Evolutionary conservation across 208 protist species (phyloP), one percentile per base, ranked within the genome.

Genomic region (Trypanosoma melophagium): DNA sequence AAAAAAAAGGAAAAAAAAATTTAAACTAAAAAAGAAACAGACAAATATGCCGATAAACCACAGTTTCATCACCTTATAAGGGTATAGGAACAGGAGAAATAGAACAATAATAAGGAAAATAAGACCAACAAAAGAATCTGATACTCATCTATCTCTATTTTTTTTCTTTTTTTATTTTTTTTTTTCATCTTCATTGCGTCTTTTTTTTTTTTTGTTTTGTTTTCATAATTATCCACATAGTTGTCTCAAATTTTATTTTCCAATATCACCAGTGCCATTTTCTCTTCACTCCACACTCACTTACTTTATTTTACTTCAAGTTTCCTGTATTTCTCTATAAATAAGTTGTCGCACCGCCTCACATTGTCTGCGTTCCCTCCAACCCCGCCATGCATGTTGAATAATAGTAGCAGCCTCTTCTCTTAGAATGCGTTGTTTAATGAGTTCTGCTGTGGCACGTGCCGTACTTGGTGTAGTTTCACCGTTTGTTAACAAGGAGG

Each of bases 381-480:
- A 83, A 7, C 62, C 44, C 25, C 51, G 31, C 69, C 74, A 91
- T 35, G 79, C 74, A 38, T 47, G n/a, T 49, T 91, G 85, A 45
- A 91, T 87, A 14, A 91, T 66, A 9, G 45, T 47, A 1, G 85
- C 85, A 2, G 85, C 69, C 75, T 86, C 79, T 53, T 86, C 75
- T 45, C 74, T 55, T 44, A 90, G 19, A 45, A 82, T 79, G 5
- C 60, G 49, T 31, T 77, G 57, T 14, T 73, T 72, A 17, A 82
- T 40, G 4, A 69, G 42, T 21, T 60, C 59, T 19, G 14, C 52
- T 42, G 60, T 73, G 16, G 60, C 40, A 8, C 41, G 22, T 0
- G 53, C 13, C 21, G 51, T 45, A n/a, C 14, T 25, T 14, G 19
- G 22, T 38, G 2, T 19, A 22, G 19, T n/a, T 10, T 19, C 19